These are phyloP conservation scores for Metrosideros polymorpha DNA, from an alignment of 441 rosid species.

Conservation along the genomic window DNA sequence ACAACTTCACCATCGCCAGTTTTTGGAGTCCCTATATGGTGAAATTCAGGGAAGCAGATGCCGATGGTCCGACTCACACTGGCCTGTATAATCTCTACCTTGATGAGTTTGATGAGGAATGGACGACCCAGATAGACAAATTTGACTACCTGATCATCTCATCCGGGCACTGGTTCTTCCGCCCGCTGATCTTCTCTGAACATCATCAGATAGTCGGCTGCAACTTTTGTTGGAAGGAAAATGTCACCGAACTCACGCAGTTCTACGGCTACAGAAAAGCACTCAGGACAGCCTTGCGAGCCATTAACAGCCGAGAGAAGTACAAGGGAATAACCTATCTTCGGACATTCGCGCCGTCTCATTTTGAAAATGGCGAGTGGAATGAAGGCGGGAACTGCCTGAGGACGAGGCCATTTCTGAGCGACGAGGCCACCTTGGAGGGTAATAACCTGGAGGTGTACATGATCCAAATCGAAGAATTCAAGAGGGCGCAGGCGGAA, in stretches of 20 bases:
- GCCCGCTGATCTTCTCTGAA: slow-evolving; percentile 32
- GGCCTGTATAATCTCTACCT: slow-evolving; percentile 47
- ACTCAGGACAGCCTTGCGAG: slow-evolving; percentile 35
- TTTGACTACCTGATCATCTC: slow-evolving; percentile 42
- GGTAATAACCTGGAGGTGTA: slow-evolving; percentile 37
- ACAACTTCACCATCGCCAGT: slow-evolving; percentile 39
- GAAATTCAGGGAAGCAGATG: slow-evolving; percentile 20
- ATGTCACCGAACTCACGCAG: slow-evolving; percentile 32
- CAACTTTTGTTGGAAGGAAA: slow-evolving; percentile 23
- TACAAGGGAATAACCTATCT: slow-evolving; percentile 40
- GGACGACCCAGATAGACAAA: slow-evolving; percentile 34
- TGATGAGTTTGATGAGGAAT: slow-evolving; percentile 30
- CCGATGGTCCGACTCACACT: slow-evolving; percentile 19
- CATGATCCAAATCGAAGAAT: slow-evolving; percentile 57
- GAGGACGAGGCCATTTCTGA: slow-evolving; percentile 27
- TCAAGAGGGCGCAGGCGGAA: slow-evolving; percentile 32
- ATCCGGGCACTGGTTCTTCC: slow-evolving; percentile 47
- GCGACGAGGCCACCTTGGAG: slow-evolving; percentile 25
- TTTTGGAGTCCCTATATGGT: slow-evolving; percentile 45
- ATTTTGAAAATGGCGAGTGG: slow-evolving; percentile 58
- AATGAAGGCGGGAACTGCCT: slow-evolving; percentile 48
- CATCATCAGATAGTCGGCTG: slow-evolving; percentile 27
- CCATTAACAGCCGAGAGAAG: slow-evolving; percentile 22
- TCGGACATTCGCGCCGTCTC: slow-evolving; percentile 41
- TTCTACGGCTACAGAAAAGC: slow-evolving; percentile 44